phyloP scores from a whole-genome alignment of 2,329 filamentous ascomycete genomes.

The Aspergillus floridensis region DNA sequence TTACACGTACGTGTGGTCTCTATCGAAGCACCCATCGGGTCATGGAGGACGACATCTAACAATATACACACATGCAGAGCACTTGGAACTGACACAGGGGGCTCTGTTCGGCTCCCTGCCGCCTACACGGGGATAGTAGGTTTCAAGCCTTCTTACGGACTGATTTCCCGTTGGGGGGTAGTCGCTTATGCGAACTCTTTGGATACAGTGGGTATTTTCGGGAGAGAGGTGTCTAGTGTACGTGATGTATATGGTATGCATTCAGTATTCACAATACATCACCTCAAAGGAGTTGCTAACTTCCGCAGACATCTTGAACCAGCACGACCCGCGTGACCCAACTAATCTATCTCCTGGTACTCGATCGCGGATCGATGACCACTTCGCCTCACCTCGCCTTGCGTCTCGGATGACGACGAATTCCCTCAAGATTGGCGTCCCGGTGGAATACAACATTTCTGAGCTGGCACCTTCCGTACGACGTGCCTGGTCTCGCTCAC shows the following conservation, averaged over 20 bases:
- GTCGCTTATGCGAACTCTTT: conserved; percentile 90
- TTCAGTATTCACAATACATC: conserved; percentile 23
- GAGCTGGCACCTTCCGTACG: conserved; percentile 72
- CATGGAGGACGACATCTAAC: neutral
- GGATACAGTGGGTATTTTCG: conserved; percentile 81
- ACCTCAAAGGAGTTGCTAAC: conserved; percentile 14
- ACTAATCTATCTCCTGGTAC: conserved; percentile 64
- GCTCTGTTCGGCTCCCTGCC: conserved; percentile 81
- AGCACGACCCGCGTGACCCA: conserved; percentile 69
- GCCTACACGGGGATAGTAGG: conserved; percentile 81
- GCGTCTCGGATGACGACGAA: conserved; percentile 24
- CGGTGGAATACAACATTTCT: conserved; percentile 79
- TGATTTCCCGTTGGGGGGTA: conserved; percentile 81
- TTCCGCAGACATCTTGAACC: conserved; percentile 49
- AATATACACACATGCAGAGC: conserved; percentile 49
- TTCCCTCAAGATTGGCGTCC: conserved; percentile 56
- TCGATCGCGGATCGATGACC: conserved; percentile 51
- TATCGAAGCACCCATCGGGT: neutral
- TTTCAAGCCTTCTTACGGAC: conserved; percentile 89
- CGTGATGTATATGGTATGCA: conserved; percentile 50
- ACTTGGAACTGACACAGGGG: conserved; percentile 90
- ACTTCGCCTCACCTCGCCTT: conserved; percentile 34
- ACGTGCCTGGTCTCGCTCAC: conserved; percentile 64
- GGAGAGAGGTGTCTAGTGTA: conserved; percentile 53
- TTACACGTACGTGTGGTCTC: conserved; percentile 49